Conservation (phyloP, 306 rosid genomes). For the Quercus alba region DNA sequence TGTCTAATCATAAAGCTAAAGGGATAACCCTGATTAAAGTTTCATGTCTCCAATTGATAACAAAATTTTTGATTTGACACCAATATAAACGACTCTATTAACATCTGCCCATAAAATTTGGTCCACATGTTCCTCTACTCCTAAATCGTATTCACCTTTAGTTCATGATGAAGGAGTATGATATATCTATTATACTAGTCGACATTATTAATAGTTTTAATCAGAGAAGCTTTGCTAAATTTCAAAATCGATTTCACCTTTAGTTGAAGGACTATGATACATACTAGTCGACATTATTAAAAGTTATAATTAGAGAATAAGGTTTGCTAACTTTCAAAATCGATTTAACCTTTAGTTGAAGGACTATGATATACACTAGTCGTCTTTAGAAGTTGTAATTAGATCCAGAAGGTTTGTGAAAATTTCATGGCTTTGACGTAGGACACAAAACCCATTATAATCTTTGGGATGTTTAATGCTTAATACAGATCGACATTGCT, state of each 20-base stretch:
- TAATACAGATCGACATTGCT: background rate
- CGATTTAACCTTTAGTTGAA: background rate
- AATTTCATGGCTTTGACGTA: background rate
- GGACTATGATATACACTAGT: no score
- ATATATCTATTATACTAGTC: no score
- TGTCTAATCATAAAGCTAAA: constrained; percentile 40
- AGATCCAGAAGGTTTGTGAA: background rate
- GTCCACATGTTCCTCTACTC: constrained; percentile 28
- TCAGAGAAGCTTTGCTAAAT: background rate
- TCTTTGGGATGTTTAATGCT: background rate
- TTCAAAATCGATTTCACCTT: background rate
- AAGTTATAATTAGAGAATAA: background rate
- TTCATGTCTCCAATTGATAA: constrained; percentile 41
- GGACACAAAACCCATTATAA: background rate
- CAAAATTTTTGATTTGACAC: constrained; percentile 41
- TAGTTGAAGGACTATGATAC: background rate
- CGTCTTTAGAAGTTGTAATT: background rate
- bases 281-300: background rate
- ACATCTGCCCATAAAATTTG: constrained; percentile 4
- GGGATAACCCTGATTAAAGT: constrained; percentile 40
- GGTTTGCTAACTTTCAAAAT: background rate
- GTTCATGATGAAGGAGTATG: background rate
- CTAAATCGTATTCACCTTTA: background rate
- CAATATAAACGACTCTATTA: constrained; percentile 29
- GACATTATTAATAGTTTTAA: background rate